These are phyloP conservation scores for Prunus armeniaca DNA, from an alignment of 306 rosid genomes.

Conservation along the genomic window DNA sequence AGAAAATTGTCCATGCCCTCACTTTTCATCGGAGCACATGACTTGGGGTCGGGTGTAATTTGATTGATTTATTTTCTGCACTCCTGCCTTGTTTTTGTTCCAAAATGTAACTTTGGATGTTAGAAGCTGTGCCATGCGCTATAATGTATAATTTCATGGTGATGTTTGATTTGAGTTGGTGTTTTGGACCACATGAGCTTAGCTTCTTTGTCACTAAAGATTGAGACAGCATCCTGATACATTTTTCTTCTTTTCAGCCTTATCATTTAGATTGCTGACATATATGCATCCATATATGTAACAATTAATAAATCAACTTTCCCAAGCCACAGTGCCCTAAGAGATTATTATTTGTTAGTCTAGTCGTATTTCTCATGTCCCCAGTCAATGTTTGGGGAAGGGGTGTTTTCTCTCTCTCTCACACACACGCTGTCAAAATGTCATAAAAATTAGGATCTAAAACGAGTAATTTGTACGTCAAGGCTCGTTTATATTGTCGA, in stretches of 20 bases:
- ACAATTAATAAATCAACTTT: background rate
- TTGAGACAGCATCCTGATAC: background rate
- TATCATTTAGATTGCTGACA: background rate
- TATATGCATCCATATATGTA: background rate
- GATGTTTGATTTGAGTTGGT: background rate
- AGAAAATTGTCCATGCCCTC: background rate
- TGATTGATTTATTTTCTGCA: background rate
- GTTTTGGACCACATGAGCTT: background rate
- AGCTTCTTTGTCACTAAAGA: constrained; percentile 1
- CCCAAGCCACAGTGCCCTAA: no score
- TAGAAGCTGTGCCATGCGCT: background rate
- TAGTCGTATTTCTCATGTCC: no score
- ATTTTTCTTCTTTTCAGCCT: background rate
- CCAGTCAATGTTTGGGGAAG: no score
- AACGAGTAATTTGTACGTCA: no score
- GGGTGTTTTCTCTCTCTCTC: no score
- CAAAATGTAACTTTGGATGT: background rate
- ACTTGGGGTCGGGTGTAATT: background rate
- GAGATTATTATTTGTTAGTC: no score
- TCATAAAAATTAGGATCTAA: no score
- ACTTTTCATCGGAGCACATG: background rate
- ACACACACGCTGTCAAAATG: no score
- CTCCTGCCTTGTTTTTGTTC: background rate
- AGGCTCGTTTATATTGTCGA: rapidly evolving
- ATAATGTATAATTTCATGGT: background rate